Evolutionary conservation across 108 stramenopile species (phyloP).

Genomic region (Nitzschia sp.): DNA sequence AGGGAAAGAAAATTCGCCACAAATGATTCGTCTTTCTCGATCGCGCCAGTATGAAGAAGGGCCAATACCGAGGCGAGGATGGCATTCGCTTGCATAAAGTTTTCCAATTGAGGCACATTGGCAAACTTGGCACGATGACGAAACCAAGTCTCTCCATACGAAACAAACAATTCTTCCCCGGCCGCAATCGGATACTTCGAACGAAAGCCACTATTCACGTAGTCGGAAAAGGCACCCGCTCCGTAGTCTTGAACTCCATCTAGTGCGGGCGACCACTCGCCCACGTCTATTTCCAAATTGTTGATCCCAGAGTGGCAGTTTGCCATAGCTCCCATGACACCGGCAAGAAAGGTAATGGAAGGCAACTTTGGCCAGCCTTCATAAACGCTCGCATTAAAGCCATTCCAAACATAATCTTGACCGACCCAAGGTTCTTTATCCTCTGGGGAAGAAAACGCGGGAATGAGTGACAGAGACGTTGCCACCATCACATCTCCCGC

Average conservation of each 20-base stretch:
- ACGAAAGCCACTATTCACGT: constrained; percentile 3
- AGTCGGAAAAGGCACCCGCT: constrained; percentile 39
- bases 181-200: constrained; percentile 23
- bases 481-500: constrained; percentile 4
- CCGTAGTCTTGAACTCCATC: constrained; percentile 54
- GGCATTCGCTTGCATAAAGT: constrained; percentile 5
- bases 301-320: constrained; percentile 56
- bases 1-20: not conserved
- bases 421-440: constrained; percentile 6
- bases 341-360: too few relatives aligned
- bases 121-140: constrained; percentile 7
- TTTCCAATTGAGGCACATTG: constrained; percentile 12
- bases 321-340: constrained; percentile 46
- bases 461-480: constrained; percentile 13
- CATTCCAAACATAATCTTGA: constrained; percentile 27
- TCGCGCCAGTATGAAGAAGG: not conserved
- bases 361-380: not conserved
- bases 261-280: constrained; percentile 17
- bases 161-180: constrained; percentile 52
- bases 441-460: not conserved
- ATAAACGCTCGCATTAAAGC: not conserved
- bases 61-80: constrained; percentile 18
- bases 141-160: constrained; percentile 27
- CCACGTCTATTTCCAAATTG: constrained; percentile 20
- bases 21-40: not conserved